Percentiles rank a stretch among this genome's conserved stretches.
phyloP scores from a whole-genome alignment of 2,329 filamentous ascomycete species.

The Gnomoniopsis sp. region DNA sequence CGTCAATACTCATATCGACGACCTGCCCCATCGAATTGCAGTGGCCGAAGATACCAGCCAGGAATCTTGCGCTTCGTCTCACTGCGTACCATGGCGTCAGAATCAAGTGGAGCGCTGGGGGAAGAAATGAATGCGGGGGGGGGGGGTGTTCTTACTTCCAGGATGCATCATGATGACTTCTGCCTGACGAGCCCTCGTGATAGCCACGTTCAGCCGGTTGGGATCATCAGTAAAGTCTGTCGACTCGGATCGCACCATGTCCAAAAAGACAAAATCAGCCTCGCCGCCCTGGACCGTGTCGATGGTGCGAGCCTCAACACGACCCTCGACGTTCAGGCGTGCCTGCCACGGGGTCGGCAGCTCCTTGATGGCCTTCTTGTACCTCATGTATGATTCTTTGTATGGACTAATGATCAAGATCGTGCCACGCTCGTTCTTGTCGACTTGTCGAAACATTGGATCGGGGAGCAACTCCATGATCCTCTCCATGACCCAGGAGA shows the following conservation, averaged over 20 bases:
- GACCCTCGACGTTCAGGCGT: conserved; percentile 22
- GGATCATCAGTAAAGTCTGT: conserved; percentile 39
- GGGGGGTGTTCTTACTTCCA: conserved; percentile 3
- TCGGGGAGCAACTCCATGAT: conserved; percentile 29
- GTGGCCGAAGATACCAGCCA: background rate
- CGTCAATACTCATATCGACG: background rate
- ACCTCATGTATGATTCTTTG: conserved; percentile 30
- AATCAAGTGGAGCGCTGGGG: background rate
- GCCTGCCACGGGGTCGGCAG: conserved; percentile 27
- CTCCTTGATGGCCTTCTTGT: conserved; percentile 21
- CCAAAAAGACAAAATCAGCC: conserved; percentile 39
- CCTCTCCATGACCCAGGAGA: conserved; percentile 31
- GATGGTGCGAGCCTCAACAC: conserved; percentile 35
- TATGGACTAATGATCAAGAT: conserved; percentile 39
- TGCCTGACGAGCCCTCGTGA: conserved; percentile 37
- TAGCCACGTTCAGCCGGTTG: conserved; percentile 37
- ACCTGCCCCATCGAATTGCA: conserved; percentile 9
- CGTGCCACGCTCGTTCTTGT: conserved; percentile 24
- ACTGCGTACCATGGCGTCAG: background rate
- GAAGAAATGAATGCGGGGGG: background rate
- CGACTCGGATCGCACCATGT: conserved; percentile 36
- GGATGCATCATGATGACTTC: conserved; percentile 40
- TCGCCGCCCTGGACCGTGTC: conserved; percentile 40
- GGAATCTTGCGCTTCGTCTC: background rate
- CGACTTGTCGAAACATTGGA: conserved; percentile 26